These are phyloP conservation scores for Lasiosphaeriaceae sp. DNA, from an alignment of 495 filamentous ascomycete genomes.

Conservation along the genomic window DNA sequence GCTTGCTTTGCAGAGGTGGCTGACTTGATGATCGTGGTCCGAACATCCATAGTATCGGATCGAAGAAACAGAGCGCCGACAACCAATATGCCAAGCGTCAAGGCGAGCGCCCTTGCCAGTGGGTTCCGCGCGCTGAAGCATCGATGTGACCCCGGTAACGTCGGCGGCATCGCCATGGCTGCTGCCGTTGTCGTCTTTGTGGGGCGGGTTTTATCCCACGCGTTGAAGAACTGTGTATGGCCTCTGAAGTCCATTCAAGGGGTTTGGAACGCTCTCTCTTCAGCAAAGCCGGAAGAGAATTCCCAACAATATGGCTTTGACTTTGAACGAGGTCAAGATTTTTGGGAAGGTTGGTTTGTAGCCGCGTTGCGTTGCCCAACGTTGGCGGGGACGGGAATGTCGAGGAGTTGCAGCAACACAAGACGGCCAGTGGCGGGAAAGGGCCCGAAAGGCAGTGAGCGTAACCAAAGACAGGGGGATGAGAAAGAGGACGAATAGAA, in stretches of 20 bases:
- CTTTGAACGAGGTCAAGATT: too few relatives aligned
- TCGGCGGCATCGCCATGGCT: constrained; percentile 29
- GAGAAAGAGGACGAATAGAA: neutral
- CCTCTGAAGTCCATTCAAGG: neutral
- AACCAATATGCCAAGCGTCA: constrained; percentile 32
- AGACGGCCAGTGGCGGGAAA: neutral
- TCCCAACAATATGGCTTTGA: too few relatives aligned
- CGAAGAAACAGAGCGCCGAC: constrained; percentile 33
- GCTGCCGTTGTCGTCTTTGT: neutral
- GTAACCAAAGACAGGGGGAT: neutral
- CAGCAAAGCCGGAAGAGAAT: too few relatives aligned
- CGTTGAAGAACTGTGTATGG: neutral
- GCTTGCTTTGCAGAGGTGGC: constrained; percentile 33
- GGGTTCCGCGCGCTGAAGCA: constrained; percentile 44
- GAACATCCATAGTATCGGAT: constrained; percentile 36
- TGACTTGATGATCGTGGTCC: constrained; percentile 32
- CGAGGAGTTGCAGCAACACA: neutral
- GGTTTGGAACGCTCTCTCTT: too few relatives aligned
- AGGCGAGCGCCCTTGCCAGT: constrained; percentile 34
- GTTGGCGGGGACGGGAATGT: neutral
- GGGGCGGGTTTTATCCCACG: neutral
- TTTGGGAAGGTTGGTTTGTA: too few relatives aligned
- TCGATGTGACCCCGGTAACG: constrained; percentile 33
- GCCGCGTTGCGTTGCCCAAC: too few relatives aligned
- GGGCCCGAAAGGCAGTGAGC: neutral